Conservation (phyloP, 164 flowering plant species). For the Paratinospora sagittata region DNA sequence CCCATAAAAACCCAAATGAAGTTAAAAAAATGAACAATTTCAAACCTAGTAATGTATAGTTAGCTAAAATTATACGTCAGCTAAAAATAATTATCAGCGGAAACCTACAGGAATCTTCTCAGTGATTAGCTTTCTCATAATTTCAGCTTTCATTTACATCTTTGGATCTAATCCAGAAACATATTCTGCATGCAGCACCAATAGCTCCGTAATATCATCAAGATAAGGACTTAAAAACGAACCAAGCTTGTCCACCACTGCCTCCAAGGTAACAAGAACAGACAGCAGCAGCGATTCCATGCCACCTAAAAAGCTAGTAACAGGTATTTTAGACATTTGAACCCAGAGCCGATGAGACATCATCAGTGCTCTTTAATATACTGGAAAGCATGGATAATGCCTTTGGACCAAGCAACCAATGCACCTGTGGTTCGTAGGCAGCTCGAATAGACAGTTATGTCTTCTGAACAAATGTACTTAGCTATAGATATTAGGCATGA, state of each 20-base stretch:
- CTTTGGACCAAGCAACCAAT: slow-evolving; percentile 66
- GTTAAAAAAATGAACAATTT: no score
- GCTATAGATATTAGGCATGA: no score
- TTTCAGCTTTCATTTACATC: slow-evolving; percentile 55
- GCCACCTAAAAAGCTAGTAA: slow-evolving; percentile 11
- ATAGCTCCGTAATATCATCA: no score
- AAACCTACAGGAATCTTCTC: slow-evolving; percentile 73
- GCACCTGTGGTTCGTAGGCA: slow-evolving; percentile 69
- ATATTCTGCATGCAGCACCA: no score
- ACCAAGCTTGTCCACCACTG: slow-evolving; percentile 70
- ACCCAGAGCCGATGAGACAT: slow-evolving; percentile 10
- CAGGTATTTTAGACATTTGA: slow-evolving; percentile 10
- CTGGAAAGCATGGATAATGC: slow-evolving; percentile 66
- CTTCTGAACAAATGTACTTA: slow-evolving; percentile 34
- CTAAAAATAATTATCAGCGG: not conserved
- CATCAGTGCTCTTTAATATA: slow-evolving; percentile 34
- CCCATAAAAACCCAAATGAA: no score
- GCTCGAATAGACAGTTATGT: slow-evolving; percentile 45
- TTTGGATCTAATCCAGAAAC: slow-evolving; percentile 42
- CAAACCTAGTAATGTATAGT: not conserved
- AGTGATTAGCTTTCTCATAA: slow-evolving; percentile 45
- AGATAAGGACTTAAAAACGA: no score
- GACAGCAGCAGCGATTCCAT: slow-evolving; percentile 44
- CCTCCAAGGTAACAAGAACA: slow-evolving; percentile 58
- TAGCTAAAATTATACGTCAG: not conserved